Percentiles rank a stretch among this genome's conserved stretches.
Evolutionary conservation across 179 eudicot genomes (phyloP).

Genomic region (Silene vulgaris): DNA sequence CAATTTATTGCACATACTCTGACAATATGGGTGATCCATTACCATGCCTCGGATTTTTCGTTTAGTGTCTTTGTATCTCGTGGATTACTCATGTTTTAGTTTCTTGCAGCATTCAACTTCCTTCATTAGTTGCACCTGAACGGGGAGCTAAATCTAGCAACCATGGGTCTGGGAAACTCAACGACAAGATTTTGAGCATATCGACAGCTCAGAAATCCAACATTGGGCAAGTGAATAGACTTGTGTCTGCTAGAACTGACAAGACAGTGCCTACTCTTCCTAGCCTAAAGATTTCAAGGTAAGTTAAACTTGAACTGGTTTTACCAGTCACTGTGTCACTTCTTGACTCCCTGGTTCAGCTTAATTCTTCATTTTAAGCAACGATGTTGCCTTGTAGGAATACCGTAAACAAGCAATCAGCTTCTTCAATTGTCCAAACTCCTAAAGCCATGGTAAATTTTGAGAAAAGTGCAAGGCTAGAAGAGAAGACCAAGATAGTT

Average conservation of each 20-base stretch:
- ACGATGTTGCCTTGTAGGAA: conserved; percentile 26
- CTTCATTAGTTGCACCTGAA: conserved; percentile 28
- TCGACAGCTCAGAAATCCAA: conserved; percentile 31
- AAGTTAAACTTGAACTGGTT: conserved; percentile 14
- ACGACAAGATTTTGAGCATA: conserved; percentile 29
- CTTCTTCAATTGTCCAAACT: conserved; percentile 23
- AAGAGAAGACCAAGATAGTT: conserved; percentile 25
- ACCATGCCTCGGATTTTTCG: neutral
- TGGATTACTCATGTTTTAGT: conserved; percentile 12
- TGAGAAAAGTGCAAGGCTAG: conserved; percentile 25
- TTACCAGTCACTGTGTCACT: conserved; percentile 4
- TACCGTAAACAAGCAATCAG: conserved; percentile 26
- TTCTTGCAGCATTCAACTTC: conserved; percentile 32
- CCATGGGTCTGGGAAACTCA: conserved; percentile 27
- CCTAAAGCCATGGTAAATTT: conserved; percentile 27
- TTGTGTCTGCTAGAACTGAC: conserved; percentile 24
- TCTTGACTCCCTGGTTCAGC: conserved; percentile 15
- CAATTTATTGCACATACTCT: neutral
- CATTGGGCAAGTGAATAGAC: conserved; percentile 29
- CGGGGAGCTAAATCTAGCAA: conserved; percentile 29
- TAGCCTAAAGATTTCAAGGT: conserved; percentile 50
- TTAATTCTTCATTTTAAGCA: neutral
- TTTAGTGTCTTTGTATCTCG: conserved; percentile 3
- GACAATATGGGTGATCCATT: neutral
- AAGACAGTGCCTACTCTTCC: conserved; percentile 37